Evolutionary conservation across 1,284 basidiomycete species (phyloP), one percentile per base, ranked within the genome.

Genomic region (Tremellales sp.): DNA sequence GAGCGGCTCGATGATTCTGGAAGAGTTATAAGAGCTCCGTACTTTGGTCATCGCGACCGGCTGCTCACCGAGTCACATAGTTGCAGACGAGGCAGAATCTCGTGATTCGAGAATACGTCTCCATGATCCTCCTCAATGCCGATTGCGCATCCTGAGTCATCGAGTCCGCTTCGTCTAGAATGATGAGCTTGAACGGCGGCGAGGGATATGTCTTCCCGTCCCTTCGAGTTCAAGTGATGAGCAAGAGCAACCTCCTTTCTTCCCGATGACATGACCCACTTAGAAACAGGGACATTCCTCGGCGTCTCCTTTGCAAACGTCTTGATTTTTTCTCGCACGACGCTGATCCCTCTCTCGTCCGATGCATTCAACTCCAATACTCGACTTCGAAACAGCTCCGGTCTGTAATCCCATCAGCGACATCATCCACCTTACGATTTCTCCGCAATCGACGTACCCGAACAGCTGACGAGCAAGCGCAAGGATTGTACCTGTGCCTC

Each of bases 121-220:
- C 95, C 95, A 99, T 99, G 66, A 98, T 98, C 19, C 95, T 81
- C 40, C 94, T 80, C 35, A 99, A 76, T 0, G 94, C 94, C 39
- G 86, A 91, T 73, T 99, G 94, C 2, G 94, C 94, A 68, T 98
- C 94, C 73, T 98, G 95, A 6, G 94, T 99, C 94, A 99, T 99
- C 12, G 90, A 94, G 69, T 99, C 95, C 31, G 95, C 95, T 75
- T 99, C 95, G 65, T 99, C 95, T 16, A 99, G 81, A 54, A 99
- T 97, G 68, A 99, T 87, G 61, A 99, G 95, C 73, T 99, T 99
- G 78, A 91, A 99, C 0, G 95, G 94, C 26, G 95, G 95, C 65
- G 89, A 97, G 22, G 94, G 93, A 66, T 95, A 97, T 44, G 76
- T 78, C 62, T 85, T 86, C 18, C 87, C 87, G 59, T 92, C 88